Evolutionary conservation across 2,329 filamentous ascomycete species (phyloP).

Genomic region (Macrophomina pseudophaseolina): DNA sequence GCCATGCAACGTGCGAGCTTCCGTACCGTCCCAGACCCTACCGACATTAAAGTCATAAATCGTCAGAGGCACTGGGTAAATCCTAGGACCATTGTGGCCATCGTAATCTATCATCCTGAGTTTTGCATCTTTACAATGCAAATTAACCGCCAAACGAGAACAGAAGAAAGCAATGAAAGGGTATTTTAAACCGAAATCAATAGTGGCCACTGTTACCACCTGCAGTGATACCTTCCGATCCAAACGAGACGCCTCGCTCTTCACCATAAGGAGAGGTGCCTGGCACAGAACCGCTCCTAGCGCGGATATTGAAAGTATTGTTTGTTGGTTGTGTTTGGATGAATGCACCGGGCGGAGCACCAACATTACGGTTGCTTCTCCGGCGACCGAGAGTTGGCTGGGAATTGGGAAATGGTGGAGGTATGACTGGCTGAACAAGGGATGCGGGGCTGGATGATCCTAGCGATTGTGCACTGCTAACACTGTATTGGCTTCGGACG

Average conservation of each 20-base stretch:
- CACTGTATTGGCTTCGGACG: slow-evolving; percentile 31
- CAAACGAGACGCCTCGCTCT: slow-evolving; percentile 31
- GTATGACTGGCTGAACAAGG: slow-evolving; percentile 34
- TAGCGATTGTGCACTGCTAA: slow-evolving; percentile 31
- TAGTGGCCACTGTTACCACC: slow-evolving; percentile 28
- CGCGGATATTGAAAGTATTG: slow-evolving; percentile 37
- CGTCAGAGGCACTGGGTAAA: slow-evolving; percentile 7
- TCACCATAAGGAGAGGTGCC: slow-evolving; percentile 40
- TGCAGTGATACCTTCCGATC: slow-evolving; percentile 38
- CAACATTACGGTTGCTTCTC: slow-evolving; percentile 44
- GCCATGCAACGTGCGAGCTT: slow-evolving; percentile 7
- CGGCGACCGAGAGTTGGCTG: slow-evolving; percentile 35
- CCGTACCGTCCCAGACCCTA: background rate
- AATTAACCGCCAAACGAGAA: background rate
- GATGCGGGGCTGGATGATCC: slow-evolving; percentile 35
- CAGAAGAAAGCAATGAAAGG: background rate
- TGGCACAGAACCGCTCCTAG: slow-evolving; percentile 34
- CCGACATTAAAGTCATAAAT: slow-evolving; percentile 8
- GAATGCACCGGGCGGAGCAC: slow-evolving; percentile 34
- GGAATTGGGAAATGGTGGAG: slow-evolving; percentile 29
- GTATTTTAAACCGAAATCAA: slow-evolving; percentile 16
- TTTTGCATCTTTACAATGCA: background rate
- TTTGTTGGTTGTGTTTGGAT: slow-evolving; percentile 35
- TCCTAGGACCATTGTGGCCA: slow-evolving; percentile 14
- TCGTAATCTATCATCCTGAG: slow-evolving; percentile 19